Percentiles rank a stretch among this genome's conserved stretches.
Conservation (phyloP, 495 filamentous ascomycete species). For the Aeminium ludgeri region DNA sequence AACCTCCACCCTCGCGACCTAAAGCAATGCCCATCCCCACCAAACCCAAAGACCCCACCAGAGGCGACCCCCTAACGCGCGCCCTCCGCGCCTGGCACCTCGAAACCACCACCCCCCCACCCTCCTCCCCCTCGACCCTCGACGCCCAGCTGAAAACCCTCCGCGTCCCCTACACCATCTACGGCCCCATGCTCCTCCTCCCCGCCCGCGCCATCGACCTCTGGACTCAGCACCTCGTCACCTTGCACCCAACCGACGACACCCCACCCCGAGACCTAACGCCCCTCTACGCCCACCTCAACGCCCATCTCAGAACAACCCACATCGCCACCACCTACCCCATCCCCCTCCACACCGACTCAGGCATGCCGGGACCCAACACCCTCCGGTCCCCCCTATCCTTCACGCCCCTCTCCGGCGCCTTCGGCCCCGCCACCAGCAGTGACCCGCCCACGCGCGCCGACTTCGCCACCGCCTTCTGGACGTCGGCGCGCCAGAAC, state of each 20-base stretch:
- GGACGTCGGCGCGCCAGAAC: constrained; percentile 60
- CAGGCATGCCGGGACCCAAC: too few relatives aligned
- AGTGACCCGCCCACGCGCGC: constrained; percentile 16
- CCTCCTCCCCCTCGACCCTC: background rate
- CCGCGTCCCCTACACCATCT: constrained; percentile 51
- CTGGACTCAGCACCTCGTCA: too few relatives aligned
- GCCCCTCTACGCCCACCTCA: constrained; percentile 35
- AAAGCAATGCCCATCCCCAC: too few relatives aligned
- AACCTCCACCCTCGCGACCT: too few relatives aligned
- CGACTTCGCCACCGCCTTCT: constrained; percentile 51
- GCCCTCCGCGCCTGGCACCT: too few relatives aligned
- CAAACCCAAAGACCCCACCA: too few relatives aligned
- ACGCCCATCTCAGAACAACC: constrained; percentile 34
- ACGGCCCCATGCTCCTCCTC: constrained; percentile 53
- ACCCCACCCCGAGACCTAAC: constrained; percentile 27
- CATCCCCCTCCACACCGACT: constrained; percentile 33
- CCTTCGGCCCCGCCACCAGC: constrained; percentile 39
- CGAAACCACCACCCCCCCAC: too few relatives aligned
- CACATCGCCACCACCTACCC: constrained; percentile 61
- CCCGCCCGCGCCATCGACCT: constrained; percentile 38
- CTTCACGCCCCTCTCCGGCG: constrained; percentile 45
- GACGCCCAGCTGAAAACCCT: constrained; percentile 22
- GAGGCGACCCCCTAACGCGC: too few relatives aligned
- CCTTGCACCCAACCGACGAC: too few relatives aligned
- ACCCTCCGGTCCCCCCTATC: constrained; percentile 47